These are phyloP conservation scores for Nannochloropsis salina DNA, from an alignment of 108 stramenopile genomes.

Conservation along the genomic window DNA sequence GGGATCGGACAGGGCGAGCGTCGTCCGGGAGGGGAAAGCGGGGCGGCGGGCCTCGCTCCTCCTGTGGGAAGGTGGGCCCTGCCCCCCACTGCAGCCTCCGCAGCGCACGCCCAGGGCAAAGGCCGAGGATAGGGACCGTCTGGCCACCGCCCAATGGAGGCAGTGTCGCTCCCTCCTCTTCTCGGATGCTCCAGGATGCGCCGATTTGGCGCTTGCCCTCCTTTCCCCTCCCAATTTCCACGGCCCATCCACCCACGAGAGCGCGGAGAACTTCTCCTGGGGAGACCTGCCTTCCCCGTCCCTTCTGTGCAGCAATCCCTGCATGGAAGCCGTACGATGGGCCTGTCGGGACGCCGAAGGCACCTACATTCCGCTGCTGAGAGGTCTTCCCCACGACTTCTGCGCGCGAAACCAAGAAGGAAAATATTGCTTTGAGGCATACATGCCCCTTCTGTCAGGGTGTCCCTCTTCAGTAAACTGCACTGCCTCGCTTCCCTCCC, in stretches of 20 bases:
- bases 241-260: too few relatives aligned
- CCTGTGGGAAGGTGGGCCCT: background rate
- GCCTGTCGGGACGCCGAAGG: background rate
- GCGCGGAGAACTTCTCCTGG: background rate
- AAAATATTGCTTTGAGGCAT: background rate
- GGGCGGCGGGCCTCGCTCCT: background rate
- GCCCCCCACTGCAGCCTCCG: background rate
- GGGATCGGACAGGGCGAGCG: too few relatives aligned
- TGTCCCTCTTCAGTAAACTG: background rate
- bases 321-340: background rate
- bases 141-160: background rate
- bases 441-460: background rate
- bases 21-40: background rate
- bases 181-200: background rate
- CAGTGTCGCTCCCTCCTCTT: constrained; percentile 4
- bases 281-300: background rate
- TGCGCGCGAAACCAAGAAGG: constrained; percentile 7
- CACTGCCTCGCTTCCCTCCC: background rate
- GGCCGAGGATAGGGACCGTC: background rate
- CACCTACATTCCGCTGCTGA: background rate
- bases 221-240: background rate
- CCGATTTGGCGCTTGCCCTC: background rate
- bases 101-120: background rate
- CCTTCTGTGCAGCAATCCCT: background rate
- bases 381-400: background rate